Percentiles rank a stretch among this genome's conserved stretches.
These are phyloP conservation scores for Kalmanozyma brasiliensis DNA, from an alignment of 1,284 basidiomycete species.

Conservation along the genomic window DNA sequence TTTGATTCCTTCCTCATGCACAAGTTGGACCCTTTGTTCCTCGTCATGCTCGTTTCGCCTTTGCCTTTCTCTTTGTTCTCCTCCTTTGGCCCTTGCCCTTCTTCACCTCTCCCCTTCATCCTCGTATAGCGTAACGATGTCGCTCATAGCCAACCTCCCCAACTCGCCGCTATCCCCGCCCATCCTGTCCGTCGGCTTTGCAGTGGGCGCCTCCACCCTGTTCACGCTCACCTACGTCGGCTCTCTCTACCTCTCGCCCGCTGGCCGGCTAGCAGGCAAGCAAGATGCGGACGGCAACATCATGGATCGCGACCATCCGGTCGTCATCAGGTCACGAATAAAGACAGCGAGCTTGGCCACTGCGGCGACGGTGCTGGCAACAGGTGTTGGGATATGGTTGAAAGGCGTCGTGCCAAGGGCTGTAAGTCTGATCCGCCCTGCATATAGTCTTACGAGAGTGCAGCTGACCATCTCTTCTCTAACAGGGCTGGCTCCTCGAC, in stretches of 20 bases:
- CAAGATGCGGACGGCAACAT: conserved; percentile 22
- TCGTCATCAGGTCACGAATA: conserved; percentile 46
- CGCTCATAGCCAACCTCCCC: conserved; percentile 22
- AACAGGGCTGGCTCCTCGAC: conserved; percentile 23
- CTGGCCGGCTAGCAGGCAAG: conserved; percentile 24
- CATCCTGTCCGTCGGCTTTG: conserved; percentile 22
- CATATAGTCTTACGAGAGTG: neutral
- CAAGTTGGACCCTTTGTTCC: neutral
- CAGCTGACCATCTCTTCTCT: neutral
- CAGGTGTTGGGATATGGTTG: conserved; percentile 23
- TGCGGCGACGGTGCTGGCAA: conserved; percentile 9
- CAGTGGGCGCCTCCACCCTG: conserved; percentile 37
- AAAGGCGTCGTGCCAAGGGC: conserved; percentile 13
- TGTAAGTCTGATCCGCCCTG: conserved; percentile 14
- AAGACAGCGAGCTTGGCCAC: conserved; percentile 41
- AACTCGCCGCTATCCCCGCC: conserved; percentile 12
- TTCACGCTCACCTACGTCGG: conserved; percentile 70
- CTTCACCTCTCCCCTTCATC: neutral
- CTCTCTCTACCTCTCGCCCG: conserved; percentile 69
- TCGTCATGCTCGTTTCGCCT: neutral
- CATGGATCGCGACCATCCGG: conserved; percentile 48
- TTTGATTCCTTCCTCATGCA: too few species aligned
- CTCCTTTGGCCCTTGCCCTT: neutral
- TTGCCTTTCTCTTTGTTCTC: conserved; percentile 16
- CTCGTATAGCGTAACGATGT: conserved; percentile 16